Evolutionary conservation across 1,139 yeast species (phyloP).

Genomic region (Debaryomyces fabryi): DNA sequence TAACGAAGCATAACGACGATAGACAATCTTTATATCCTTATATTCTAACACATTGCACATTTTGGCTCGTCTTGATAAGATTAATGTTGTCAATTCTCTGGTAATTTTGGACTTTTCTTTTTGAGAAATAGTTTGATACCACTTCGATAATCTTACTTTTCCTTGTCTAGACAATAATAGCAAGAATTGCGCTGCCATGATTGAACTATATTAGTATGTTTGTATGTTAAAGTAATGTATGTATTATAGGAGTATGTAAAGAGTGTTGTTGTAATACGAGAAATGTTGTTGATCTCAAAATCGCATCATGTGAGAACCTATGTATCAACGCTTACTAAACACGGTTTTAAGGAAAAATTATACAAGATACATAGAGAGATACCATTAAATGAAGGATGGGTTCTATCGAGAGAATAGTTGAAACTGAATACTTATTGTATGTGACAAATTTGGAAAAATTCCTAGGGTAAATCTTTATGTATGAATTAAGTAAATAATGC

Average conservation of each 20-base stretch:
- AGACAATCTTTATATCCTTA: slow-evolving; percentile 83
- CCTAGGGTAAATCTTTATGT: not conserved
- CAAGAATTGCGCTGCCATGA: slow-evolving; percentile 76
- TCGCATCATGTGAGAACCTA: slow-evolving; percentile 5
- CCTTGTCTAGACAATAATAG: slow-evolving; percentile 92
- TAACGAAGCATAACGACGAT: slow-evolving; percentile 89
- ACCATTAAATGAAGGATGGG: not conserved
- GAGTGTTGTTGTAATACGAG: not conserved
- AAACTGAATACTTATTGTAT: not conserved
- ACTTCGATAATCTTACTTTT: slow-evolving; percentile 86
- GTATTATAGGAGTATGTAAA: not conserved
- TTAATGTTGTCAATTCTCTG: slow-evolving; percentile 83
- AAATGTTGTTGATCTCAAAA: slow-evolving; percentile 1
- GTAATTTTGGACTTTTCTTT: slow-evolving; percentile 84
- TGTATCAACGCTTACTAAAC: not conserved
- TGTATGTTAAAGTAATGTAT: not conserved
- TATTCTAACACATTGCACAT: slow-evolving; percentile 97
- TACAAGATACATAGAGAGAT: not conserved
- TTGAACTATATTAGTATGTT: not conserved
- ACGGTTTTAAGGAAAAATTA: not conserved
- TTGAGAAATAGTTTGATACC: slow-evolving; percentile 83
- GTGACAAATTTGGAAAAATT: not conserved
- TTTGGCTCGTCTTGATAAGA: slow-evolving; percentile 82
- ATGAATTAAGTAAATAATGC: not conserved
- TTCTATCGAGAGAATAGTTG: not conserved